A percentile compares a stretch with the other conserved stretches of the same genome.
Conservation (phyloP, 2,329 filamentous ascomycete species). For the Chaetothyriales sp. region DNA sequence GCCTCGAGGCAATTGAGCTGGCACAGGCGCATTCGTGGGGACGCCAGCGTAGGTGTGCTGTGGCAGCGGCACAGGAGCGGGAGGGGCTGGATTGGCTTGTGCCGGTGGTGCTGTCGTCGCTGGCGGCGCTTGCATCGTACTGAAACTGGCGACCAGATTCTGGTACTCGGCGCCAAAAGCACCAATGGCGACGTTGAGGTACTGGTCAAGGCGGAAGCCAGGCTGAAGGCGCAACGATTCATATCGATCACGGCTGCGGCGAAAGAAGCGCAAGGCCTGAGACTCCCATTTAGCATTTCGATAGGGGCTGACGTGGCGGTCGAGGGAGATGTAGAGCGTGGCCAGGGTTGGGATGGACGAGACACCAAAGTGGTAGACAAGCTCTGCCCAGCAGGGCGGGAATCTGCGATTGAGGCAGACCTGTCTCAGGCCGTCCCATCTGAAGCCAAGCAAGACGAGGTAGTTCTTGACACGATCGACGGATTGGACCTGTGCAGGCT, state of each 20-base stretch:
- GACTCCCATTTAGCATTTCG: neutral
- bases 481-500: neutral
- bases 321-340: neutral
- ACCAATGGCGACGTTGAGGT: neutral
- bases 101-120: neutral
- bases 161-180: neutral
- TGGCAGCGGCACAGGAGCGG: neutral
- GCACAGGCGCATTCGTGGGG: neutral
- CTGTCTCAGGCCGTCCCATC: neutral
- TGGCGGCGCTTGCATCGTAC: neutral
- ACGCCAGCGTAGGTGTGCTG: neutral
- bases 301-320: neutral
- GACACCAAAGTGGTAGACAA: neutral
- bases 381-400: neutral
- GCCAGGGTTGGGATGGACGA: neutral
- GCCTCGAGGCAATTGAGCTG: neutral
- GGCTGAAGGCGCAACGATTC: neutral
- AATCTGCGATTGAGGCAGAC: neutral
- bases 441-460: neutral
- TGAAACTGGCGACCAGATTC: neutral
- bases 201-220: conserved; percentile 10
- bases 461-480: neutral
- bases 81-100: neutral
- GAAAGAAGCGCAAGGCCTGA: neutral
- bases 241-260: neutral